Percentiles rank a stretch among this genome's conserved stretches.
phyloP scores from a whole-genome alignment of 345 rosid genomes.

The Bruguiera parviflora region DNA sequence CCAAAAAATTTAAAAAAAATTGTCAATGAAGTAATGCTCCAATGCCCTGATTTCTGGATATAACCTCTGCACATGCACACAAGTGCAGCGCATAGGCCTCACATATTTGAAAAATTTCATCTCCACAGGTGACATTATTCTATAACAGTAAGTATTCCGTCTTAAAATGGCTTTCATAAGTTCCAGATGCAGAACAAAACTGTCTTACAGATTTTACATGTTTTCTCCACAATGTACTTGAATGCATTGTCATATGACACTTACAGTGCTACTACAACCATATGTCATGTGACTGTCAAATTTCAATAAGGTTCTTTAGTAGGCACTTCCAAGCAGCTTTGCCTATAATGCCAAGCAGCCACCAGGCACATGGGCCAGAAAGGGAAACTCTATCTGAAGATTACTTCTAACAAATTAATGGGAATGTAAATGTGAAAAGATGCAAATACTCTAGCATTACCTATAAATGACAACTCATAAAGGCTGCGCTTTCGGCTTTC shows the following conservation, averaged over 20 bases:
- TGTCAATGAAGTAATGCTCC: no score
- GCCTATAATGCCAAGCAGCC: not conserved
- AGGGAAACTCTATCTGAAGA: not conserved
- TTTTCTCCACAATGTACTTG: no score
- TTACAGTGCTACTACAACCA: not conserved
- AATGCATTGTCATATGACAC: not conserved
- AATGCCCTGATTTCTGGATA: no score
- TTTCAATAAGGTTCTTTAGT: not conserved
- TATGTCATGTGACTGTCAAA: not conserved
- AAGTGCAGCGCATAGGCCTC: no score
- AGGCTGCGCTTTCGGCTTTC: slow-evolving; percentile 47
- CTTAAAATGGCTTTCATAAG: no score
- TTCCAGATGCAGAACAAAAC: no score
- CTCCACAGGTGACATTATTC: no score
- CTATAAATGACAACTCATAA: slow-evolving; percentile 39
- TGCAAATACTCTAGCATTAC: slow-evolving; percentile 23
- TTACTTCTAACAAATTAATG: not conserved
- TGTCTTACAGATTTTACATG: no score
- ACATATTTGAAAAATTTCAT: no score
- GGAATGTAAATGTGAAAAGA: slow-evolving; percentile 7
- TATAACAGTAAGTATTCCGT: no score
- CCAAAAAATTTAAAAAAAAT: no score
- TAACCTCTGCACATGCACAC: no score
- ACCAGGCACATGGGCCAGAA: not conserved
- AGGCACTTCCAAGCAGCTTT: not conserved